phyloP scores from a whole-genome alignment of 495 filamentous ascomycete genomes.

The Podospora pseudocomata region DNA sequence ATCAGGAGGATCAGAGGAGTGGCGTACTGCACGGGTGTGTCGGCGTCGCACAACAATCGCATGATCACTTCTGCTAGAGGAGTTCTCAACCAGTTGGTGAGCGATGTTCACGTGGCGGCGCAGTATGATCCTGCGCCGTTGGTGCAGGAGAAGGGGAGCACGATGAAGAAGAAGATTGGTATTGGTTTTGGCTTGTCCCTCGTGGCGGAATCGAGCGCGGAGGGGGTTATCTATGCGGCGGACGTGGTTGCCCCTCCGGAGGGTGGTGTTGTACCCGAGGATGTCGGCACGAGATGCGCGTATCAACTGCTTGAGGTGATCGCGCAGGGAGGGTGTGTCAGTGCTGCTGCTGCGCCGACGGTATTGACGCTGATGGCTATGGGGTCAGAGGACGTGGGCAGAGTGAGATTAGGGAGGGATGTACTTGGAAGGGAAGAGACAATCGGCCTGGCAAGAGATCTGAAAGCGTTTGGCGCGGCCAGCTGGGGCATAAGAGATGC shows the following conservation, averaged over 20 bases:
- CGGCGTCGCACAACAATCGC: slow-evolving; percentile 84
- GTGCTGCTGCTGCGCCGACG: slow-evolving; percentile 60
- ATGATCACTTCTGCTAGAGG: slow-evolving; percentile 91
- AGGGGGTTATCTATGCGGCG: slow-evolving; percentile 76
- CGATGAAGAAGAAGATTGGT: slow-evolving; percentile 46
- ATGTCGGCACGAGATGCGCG: slow-evolving; percentile 82
- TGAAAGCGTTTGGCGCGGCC: slow-evolving; percentile 77
- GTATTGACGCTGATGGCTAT: slow-evolving; percentile 92
- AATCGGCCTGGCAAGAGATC: slow-evolving; percentile 74
- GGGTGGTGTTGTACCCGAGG: slow-evolving; percentile 82
- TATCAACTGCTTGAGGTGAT: slow-evolving; percentile 84
- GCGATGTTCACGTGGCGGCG: slow-evolving; percentile 75
- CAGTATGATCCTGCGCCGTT: slow-evolving; percentile 70
- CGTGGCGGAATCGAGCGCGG: slow-evolving; percentile 83
- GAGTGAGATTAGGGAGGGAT: slow-evolving; percentile 61
- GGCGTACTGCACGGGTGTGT: slow-evolving; percentile 85
- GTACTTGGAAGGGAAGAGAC: slow-evolving; percentile 75
- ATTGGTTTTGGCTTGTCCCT: slow-evolving; percentile 88
- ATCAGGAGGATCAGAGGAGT: slow-evolving; percentile 90
- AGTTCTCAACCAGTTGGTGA: slow-evolving; percentile 76
- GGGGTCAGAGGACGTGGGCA: slow-evolving; percentile 66
- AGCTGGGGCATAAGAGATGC: slow-evolving; percentile 75
- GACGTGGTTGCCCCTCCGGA: slow-evolving; percentile 77
- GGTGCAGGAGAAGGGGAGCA: slow-evolving; percentile 58
- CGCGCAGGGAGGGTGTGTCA: slow-evolving; percentile 76